Evolutionary conservation across 495 filamentous ascomycete species (phyloP), one percentile per base, ranked within the genome.

Genomic region (Physcia stellaris): DNA sequence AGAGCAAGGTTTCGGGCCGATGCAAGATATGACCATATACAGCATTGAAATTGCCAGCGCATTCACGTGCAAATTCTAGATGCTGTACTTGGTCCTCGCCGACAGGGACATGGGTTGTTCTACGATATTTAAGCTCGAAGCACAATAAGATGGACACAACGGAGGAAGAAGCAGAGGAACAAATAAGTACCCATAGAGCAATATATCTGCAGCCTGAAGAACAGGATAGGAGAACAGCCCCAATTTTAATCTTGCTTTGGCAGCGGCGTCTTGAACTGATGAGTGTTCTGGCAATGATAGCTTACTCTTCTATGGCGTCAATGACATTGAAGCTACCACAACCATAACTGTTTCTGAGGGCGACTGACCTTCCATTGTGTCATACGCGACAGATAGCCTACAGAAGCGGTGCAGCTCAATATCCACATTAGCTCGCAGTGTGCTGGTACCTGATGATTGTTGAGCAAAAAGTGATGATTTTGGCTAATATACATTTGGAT

Each of bases 151-250:
- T n/a, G n/a, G n/a, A n/a, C 17, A 16, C 27, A 27, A 5, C 24
- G 23, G 24, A 15, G 12, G 39, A 6, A 44, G 10, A n/a, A 27
- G 21, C 4, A 29, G n/a, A n/a, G n/a, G n/a, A n/a, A n/a, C n/a
- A 11, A 29, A 32, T 7, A 40, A 56, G 21, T 51, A 83, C 79
- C 77, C 66, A 53, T 96, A 83, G 11, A 94, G 67, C 18, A 98
- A 70, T 31, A 98, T 83, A 57, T 98, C 90, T 23, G 92, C 90
- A 20, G 90, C 88, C 55, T 95, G 87, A 10, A 98, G 71, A 17
- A 98, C 84, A 11, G 90, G 90, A 52, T 98, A 98, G 7, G 86
- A 90, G 63, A 94, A 93, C 4, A 98, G 68, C n/a, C 90, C 92
- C 10, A 93, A 70, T 51, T 86, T 86, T 38, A 92, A 62, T 27